phyloP scores from a whole-genome alignment of 495 filamentous ascomycete species.

The Astrocystis sublimbata region DNA sequence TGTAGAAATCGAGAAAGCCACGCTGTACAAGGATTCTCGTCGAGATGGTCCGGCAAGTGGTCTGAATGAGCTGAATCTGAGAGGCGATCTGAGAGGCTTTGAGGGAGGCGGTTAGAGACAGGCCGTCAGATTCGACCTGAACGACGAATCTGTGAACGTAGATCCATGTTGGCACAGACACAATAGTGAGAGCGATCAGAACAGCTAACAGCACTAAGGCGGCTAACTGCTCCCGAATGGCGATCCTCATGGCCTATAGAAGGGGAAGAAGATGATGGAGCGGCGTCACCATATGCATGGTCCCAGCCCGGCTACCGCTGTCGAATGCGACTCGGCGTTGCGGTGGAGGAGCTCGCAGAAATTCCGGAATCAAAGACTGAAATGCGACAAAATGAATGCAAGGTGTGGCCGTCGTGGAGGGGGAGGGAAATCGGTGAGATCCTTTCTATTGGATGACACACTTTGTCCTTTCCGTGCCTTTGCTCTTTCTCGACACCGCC shows the following conservation, averaged over 20 bases:
- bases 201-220: constrained; percentile 71
- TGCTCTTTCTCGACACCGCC: not conserved
- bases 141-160: constrained; percentile 76
- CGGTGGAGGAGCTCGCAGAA: not conserved
- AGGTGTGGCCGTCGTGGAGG: not conserved
- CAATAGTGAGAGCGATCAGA: constrained; percentile 61
- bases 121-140: constrained; percentile 55
- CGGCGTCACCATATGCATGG: constrained; percentile 26
- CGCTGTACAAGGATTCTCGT: constrained; percentile 68
- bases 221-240: constrained; percentile 80
- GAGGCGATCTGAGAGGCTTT: constrained; percentile 80
- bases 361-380: not conserved
- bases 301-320: constrained; percentile 2
- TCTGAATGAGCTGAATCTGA: constrained; percentile 71
- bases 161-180: constrained; percentile 60
- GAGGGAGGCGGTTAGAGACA: constrained; percentile 77
- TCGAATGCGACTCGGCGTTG: constrained; percentile 7
- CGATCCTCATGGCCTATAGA: constrained; percentile 67
- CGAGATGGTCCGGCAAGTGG: constrained; percentile 63
- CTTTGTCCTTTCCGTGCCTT: not conserved
- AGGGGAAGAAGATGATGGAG: constrained; percentile 24
- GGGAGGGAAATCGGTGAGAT: not conserved
- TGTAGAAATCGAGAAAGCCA: constrained; percentile 62
- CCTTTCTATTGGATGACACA: not conserved
- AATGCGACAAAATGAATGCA: not conserved